Percentiles rank a stretch among this genome's conserved stretches.
Evolutionary conservation across 345 rosid genomes (phyloP).

Genomic region (Geranium brycei): DNA sequence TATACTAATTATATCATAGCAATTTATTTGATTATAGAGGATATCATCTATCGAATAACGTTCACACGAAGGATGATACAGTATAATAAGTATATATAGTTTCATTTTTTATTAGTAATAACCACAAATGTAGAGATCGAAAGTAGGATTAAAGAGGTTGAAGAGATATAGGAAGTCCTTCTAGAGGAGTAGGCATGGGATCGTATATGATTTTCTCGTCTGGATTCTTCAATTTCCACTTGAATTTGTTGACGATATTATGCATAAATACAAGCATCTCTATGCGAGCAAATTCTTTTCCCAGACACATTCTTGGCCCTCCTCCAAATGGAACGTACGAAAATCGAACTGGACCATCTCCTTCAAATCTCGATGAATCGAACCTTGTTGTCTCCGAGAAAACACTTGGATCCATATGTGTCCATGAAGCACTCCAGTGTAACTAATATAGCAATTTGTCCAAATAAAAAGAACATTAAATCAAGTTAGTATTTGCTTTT

Average conservation of each 20-base stretch:
- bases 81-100: not conserved
- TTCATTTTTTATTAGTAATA: not conserved
- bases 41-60: too few species aligned
- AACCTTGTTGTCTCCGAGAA: conserved; percentile 11
- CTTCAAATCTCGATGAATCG: conserved; percentile 19
- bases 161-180: conserved; percentile 16
- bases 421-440: conserved; percentile 3
- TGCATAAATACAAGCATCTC: conserved; percentile 22
- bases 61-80: too few species aligned
- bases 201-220: conserved; percentile 11
- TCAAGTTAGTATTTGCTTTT: too few species aligned
- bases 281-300: conserved; percentile 11
- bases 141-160: not conserved
- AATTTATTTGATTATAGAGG: too few species aligned
- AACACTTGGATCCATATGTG: conserved; percentile 12
- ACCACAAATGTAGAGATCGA: not conserved
- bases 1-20: too few species aligned
- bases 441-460: too few species aligned
- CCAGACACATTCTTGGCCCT: conserved; percentile 10
- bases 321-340: conserved; percentile 15
- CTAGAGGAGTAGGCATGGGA: conserved; percentile 14
- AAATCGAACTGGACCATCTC: conserved; percentile 10
- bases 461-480: too few species aligned
- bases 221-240: conserved; percentile 13
- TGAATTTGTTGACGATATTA: conserved; percentile 13